These are phyloP conservation scores for Colletotrichum neosansevieriae DNA, from an alignment of 2,329 filamentous ascomycete species.

Conservation along the genomic window DNA sequence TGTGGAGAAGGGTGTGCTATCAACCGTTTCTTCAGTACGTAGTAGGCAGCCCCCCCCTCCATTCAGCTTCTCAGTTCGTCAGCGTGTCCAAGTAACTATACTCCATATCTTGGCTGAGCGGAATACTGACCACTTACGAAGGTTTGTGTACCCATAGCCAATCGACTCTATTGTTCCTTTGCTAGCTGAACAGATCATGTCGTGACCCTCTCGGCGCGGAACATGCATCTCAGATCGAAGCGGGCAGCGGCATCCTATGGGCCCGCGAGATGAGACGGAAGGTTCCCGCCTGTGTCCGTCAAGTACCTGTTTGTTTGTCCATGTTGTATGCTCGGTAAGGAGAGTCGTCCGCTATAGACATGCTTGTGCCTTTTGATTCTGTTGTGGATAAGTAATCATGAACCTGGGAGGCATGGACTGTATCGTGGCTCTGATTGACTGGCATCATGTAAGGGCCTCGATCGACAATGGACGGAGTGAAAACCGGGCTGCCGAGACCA, in stretches of 20 bases:
- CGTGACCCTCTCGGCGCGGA: constrained; percentile 20
- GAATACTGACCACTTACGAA: not conserved
- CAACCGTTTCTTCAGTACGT: too few species aligned
- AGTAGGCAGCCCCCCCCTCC: too few species aligned
- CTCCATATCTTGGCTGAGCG: not conserved
- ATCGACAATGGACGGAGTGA: constrained; percentile 17
- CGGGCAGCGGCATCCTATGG: constrained; percentile 26
- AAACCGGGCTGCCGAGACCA: constrained; percentile 7
- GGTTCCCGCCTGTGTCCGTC: constrained; percentile 23
- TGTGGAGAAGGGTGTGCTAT: constrained; percentile 18
- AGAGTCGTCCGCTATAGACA: not conserved
- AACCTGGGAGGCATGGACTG: constrained; percentile 2
- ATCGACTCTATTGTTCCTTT: not conserved
- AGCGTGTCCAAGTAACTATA: not conserved
- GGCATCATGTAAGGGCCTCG: constrained; percentile 7
- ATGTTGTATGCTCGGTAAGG: not conserved
- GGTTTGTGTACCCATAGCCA: not conserved
- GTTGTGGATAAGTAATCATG: not conserved
- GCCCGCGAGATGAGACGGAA: constrained; percentile 23
- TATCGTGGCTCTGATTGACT: constrained; percentile 1
- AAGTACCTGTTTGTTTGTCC: constrained; percentile 12
- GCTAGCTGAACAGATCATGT: constrained; percentile 7
- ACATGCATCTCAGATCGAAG: constrained; percentile 34
- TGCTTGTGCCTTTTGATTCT: not conserved
- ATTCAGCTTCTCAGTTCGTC: constrained; percentile 10